Percentiles rank a stretch among this genome's conserved stretches.
Conservation (phyloP, 2,329 filamentous ascomycete genomes). For the Arthroderma uncinatum region DNA sequence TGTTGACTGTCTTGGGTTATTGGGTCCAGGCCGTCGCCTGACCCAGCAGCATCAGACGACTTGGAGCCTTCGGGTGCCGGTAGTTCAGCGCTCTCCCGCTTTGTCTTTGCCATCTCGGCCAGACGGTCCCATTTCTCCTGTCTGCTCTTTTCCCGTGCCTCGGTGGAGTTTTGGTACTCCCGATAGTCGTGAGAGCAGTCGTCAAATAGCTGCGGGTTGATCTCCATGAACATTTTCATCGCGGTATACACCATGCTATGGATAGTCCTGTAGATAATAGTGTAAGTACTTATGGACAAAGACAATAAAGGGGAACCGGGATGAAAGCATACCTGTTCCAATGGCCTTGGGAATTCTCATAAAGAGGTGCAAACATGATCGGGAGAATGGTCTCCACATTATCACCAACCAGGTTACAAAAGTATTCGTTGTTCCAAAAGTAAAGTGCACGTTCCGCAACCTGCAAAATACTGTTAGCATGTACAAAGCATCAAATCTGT, state of each 20-base stretch:
- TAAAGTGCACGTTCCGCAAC: slow-evolving; percentile 94
- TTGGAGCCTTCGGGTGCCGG: slow-evolving; percentile 27
- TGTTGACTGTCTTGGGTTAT: slow-evolving; percentile 74
- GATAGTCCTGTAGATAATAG: slow-evolving; percentile 59
- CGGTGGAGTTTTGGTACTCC: slow-evolving; percentile 84
- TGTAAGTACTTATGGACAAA: slow-evolving; percentile 27
- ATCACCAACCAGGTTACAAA: slow-evolving; percentile 97
- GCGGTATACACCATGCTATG: slow-evolving; percentile 99
- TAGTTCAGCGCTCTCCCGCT: slow-evolving; percentile 39
- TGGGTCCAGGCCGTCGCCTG: slow-evolving; percentile 62
- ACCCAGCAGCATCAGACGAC: slow-evolving; percentile 36
- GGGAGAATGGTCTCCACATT: slow-evolving; percentile 97
- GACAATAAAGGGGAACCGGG: slow-evolving; percentile 6
- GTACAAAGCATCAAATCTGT: background rate
- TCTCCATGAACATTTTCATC: slow-evolving; percentile 99
- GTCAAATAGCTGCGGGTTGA: slow-evolving; percentile 95
- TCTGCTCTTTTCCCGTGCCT: slow-evolving; percentile 68
- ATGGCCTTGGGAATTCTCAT: slow-evolving; percentile 97
- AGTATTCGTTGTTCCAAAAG: slow-evolving; percentile 99
- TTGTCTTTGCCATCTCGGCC: slow-evolving; percentile 64
- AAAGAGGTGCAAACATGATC: slow-evolving; percentile 97
- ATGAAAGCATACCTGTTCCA: slow-evolving; percentile 72
- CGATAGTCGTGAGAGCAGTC: slow-evolving; percentile 98
- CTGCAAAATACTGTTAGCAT: slow-evolving; percentile 27
- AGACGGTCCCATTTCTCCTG: slow-evolving; percentile 85